These are phyloP conservation scores for Triadica sebifera DNA, from an alignment of 345 rosid genomes.

Conservation along the genomic window DNA sequence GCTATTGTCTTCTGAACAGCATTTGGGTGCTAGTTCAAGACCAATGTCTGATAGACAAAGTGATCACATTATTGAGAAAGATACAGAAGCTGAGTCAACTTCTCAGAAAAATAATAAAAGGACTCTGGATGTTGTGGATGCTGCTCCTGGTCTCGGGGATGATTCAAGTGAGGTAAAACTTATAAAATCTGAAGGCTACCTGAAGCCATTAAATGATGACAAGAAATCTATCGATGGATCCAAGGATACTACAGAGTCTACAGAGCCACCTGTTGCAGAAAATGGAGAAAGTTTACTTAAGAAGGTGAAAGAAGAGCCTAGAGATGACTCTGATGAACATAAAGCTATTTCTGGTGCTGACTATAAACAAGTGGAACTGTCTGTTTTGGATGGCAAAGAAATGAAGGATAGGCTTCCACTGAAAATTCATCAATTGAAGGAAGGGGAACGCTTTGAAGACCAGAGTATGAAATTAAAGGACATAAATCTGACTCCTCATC, in stretches of 20 bases:
- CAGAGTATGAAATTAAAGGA: slow-evolving; percentile 28
- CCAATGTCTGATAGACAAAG: slow-evolving; percentile 26
- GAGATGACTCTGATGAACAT: slow-evolving; percentile 23
- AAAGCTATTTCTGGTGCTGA: slow-evolving; percentile 30
- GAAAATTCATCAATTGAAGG: slow-evolving; percentile 29
- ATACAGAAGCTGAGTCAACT: slow-evolving; percentile 31
- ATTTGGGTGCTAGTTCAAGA: slow-evolving; percentile 26
- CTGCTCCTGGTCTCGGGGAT: slow-evolving; percentile 19
- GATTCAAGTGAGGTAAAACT: slow-evolving; percentile 27
- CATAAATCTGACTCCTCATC: slow-evolving; percentile 20
- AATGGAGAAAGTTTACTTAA: slow-evolving; percentile 23
- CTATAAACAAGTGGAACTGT: slow-evolving; percentile 19
- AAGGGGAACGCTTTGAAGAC: slow-evolving; percentile 21
- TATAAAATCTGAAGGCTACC: slow-evolving; percentile 39
- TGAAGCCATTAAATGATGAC: slow-evolving; percentile 27
- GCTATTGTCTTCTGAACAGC: slow-evolving; percentile 29
- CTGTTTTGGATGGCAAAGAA: slow-evolving; percentile 28
- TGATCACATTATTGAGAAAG: slow-evolving; percentile 26
- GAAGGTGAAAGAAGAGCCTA: slow-evolving; percentile 38
- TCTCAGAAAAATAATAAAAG: slow-evolving; percentile 28
- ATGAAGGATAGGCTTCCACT: slow-evolving; percentile 23
- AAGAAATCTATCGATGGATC: slow-evolving; percentile 27
- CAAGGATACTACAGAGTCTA: slow-evolving; percentile 24
- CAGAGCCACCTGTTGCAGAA: slow-evolving; percentile 20
- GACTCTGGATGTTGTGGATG: slow-evolving; percentile 27